Evolutionary conservation across 805 yeast species (phyloP).

Genomic region (Saccharomyces paradoxus): DNA sequence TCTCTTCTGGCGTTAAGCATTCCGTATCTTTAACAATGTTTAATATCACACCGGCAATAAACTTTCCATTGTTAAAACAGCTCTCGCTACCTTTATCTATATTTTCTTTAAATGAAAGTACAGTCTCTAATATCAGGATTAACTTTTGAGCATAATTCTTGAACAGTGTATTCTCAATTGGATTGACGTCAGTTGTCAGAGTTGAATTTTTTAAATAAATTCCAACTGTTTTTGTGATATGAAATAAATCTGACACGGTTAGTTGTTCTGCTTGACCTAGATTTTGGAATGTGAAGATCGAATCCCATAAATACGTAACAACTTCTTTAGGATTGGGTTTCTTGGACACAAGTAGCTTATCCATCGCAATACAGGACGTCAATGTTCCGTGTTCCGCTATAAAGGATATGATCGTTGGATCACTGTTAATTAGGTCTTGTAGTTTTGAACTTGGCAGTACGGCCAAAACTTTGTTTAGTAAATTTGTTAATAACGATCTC

Average conservation of each 20-base stretch:
- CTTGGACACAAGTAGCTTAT: slow-evolving; percentile 21
- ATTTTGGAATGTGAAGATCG: slow-evolving; percentile 18
- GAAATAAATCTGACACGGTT: slow-evolving; percentile 19
- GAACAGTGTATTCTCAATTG: slow-evolving; percentile 8
- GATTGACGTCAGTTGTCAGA: not conserved
- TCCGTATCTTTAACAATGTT: slow-evolving; percentile 6
- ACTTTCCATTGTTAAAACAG: slow-evolving; percentile 24
- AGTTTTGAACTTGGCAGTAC: slow-evolving; percentile 22
- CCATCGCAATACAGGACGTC: slow-evolving; percentile 20
- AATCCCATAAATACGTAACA: slow-evolving; percentile 15
- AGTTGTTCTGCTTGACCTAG: slow-evolving; percentile 5
- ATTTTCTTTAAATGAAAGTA: slow-evolving; percentile 10
- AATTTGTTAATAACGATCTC: slow-evolving; percentile 14
- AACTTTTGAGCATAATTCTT: slow-evolving; percentile 7
- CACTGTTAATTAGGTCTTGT: slow-evolving; percentile 2
- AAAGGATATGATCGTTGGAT: slow-evolving; percentile 5
- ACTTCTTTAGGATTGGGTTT: slow-evolving; percentile 1
- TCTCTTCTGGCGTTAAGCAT: slow-evolving; percentile 10
- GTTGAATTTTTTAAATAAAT: slow-evolving; percentile 18
- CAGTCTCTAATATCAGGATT: slow-evolving; percentile 10
- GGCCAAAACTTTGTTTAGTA: slow-evolving; percentile 23
- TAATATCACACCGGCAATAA: slow-evolving; percentile 23
- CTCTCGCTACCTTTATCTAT: slow-evolving; percentile 22
- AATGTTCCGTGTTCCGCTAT: slow-evolving; percentile 18
- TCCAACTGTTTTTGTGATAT: slow-evolving; percentile 27